Evolutionary conservation across 2,329 filamentous ascomycete species (phyloP).

Genomic region (Ophiostoma himal-ulmi): DNA sequence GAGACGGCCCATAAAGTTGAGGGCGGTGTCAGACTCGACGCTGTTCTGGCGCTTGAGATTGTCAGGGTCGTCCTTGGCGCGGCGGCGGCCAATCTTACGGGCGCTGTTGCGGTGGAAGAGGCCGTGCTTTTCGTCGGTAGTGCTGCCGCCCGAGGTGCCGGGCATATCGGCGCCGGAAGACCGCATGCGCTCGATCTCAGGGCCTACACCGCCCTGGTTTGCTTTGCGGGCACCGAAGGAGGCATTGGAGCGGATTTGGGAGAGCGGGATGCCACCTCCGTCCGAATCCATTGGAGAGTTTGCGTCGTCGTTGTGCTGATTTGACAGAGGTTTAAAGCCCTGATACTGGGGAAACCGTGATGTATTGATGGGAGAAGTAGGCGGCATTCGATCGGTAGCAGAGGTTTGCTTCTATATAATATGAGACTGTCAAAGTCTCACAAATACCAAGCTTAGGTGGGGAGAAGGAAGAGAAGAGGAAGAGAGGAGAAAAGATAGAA

Average conservation of each 20-base stretch:
- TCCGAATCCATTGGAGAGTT: conserved; percentile 30
- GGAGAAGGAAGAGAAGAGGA: background rate
- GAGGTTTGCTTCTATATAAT: background rate
- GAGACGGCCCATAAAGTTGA: conserved; percentile 61
- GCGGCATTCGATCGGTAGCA: conserved; percentile 19
- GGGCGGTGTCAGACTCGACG: conserved; percentile 43
- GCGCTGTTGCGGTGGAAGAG: conserved; percentile 35
- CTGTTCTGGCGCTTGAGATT: conserved; percentile 39
- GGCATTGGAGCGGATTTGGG: conserved; percentile 49
- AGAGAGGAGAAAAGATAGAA: background rate
- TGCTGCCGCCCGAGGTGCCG: conserved; percentile 31
- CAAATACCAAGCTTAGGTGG: background rate
- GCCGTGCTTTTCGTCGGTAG: conserved; percentile 40
- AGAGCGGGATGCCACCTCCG: conserved; percentile 49
- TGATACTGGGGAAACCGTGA: conserved; percentile 27
- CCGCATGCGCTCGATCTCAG: conserved; percentile 18
- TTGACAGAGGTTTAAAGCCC: conserved; percentile 27
- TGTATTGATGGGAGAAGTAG: conserved; percentile 21
- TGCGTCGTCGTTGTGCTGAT: conserved; percentile 18
- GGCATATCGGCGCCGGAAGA: conserved; percentile 28
- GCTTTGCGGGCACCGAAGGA: conserved; percentile 43
- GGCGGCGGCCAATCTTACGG: conserved; percentile 44
- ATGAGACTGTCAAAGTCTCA: conserved; percentile 21
- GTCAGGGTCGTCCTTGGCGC: conserved; percentile 38
- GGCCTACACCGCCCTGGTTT: conserved; percentile 33